Evolutionary conservation across 2,329 filamentous ascomycete genomes (phyloP), one percentile per base, ranked within the genome.

Genomic region (Chaetomium strumarium): DNA sequence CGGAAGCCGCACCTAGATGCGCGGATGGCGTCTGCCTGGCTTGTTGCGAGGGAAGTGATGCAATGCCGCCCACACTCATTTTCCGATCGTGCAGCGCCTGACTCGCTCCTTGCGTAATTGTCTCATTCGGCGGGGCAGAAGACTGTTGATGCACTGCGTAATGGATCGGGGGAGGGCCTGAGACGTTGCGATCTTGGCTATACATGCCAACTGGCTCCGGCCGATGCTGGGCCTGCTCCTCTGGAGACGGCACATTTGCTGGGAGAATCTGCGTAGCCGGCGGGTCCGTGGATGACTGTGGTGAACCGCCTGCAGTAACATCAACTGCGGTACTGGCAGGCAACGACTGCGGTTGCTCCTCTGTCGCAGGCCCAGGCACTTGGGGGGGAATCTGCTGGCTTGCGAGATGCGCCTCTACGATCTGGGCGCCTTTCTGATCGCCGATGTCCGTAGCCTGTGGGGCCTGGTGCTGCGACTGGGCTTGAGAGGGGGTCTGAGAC

Each of bases 31-130:
- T 34, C 33, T 39, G 36, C 2, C 46, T 45, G 14, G 61, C 49
- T 2, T 51, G 57, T 46, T 59, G 57, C 7, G 57, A 59, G 2
- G 57, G 57, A 13, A 59, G 57, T 16, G 57, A 59, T 8, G 57
- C 44, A n/a, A 59, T 54, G 19, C 48, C 55, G 33, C 51, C 58
- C 39, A 38, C 56, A 38, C 41, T 49, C n/a, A n/a, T 38, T 29
- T 36, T 52, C 36, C 53, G 49, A 5, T 34, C 30, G 30, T 53
- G 52, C 12, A 46, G 53, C 13, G 43, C 16, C 14, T 51, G 48
- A 7, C 19, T 17, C 7, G 43, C 17, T 16, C 30, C 41, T 13
- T 45, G 53, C 2, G 55, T 40, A 13, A 53, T 48, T 9, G 55
- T 47, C 4, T 56, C 54, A 40, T 55, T 60, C 0, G 54, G 50